A percentile compares a stretch with the other conserved stretches of the same genome.
Evolutionary conservation across 2,329 filamentous ascomycete genomes (phyloP).

Genomic region (Pseudogymnoascus sp.): DNA sequence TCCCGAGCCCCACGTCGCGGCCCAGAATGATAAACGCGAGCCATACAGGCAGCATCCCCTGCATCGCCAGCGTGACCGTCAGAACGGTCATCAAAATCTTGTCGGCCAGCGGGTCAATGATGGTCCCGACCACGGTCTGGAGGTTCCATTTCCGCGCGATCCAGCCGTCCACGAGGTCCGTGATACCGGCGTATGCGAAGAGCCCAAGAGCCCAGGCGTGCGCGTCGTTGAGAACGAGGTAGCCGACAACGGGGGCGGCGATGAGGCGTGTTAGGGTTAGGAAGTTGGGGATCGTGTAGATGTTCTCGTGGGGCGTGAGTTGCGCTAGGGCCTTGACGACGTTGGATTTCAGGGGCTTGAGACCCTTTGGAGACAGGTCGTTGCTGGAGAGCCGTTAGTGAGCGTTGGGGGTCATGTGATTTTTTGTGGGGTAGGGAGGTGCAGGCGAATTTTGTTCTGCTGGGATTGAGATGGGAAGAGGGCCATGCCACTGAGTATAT

Average conservation of each 20-base stretch:
- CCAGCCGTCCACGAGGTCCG: slow-evolving; percentile 88
- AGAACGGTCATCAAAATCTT: slow-evolving; percentile 92
- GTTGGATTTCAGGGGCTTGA: neutral
- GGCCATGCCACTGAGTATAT: neutral
- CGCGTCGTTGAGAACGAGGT: slow-evolving; percentile 76
- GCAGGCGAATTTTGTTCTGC: neutral
- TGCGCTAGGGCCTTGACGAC: slow-evolving; percentile 23
- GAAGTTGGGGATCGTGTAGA: slow-evolving; percentile 93
- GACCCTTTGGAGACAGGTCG: neutral
- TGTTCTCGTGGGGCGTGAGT: slow-evolving; percentile 64
- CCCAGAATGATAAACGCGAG: slow-evolving; percentile 85
- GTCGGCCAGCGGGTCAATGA: slow-evolving; percentile 96
- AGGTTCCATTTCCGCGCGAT: slow-evolving; percentile 82
- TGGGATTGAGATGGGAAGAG: neutral
- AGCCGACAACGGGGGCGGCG: slow-evolving; percentile 78
- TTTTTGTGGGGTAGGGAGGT: neutral
- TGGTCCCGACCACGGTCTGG: slow-evolving; percentile 87
- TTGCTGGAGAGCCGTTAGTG: neutral
- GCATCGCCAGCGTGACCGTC: slow-evolving; percentile 74
- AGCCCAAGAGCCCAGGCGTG: slow-evolving; percentile 71
- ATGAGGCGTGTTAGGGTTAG: slow-evolving; percentile 80
- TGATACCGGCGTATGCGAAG: slow-evolving; percentile 88
- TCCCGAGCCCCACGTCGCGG: slow-evolving; percentile 71
- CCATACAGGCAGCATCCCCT: slow-evolving; percentile 79
- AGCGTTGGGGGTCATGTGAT: neutral